These are phyloP conservation scores for Hydrangea macrophylla DNA, from an alignment of 148 eudicot genomes.

Conservation along the genomic window DNA sequence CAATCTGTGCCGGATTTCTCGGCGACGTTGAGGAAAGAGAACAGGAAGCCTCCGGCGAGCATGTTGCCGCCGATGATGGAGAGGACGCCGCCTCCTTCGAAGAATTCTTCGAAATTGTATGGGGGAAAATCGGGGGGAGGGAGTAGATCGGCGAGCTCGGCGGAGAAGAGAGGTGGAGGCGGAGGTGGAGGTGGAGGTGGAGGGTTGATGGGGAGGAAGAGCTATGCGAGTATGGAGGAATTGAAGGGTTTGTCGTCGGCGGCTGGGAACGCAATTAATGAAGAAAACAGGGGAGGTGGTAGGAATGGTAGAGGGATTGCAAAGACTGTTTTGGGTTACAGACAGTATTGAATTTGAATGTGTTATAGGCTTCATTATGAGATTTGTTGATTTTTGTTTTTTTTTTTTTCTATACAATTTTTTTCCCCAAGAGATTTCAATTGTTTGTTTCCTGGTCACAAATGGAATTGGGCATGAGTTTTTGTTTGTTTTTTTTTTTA, in stretches of 20 bases:
- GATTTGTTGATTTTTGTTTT: neutral
- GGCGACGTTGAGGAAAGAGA: constrained; percentile 68
- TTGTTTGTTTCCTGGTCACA: no score
- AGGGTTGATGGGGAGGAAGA: constrained; percentile 58
- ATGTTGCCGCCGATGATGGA: constrained; percentile 43
- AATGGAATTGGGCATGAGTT: no score
- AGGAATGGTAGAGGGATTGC: constrained; percentile 22
- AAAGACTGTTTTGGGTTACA: constrained; percentile 48
- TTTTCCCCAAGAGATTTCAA: no score
- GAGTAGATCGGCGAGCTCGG: constrained; percentile 56
- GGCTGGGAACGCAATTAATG: constrained; percentile 58
- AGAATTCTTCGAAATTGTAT: constrained; percentile 37
- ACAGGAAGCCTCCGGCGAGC: constrained; percentile 45
- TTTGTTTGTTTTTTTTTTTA: no score
- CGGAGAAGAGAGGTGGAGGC: constrained; percentile 62
- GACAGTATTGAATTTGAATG: constrained; percentile 22
- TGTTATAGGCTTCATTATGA: neutral
- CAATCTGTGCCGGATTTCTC: constrained; percentile 95
- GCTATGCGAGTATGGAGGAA: constrained; percentile 74
- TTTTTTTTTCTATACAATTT: neutral
- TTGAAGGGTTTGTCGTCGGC: constrained; percentile 60
- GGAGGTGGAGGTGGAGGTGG: no score
- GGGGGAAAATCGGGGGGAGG: constrained; percentile 39
- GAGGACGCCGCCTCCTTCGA: constrained; percentile 44
- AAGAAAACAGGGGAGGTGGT: constrained; percentile 40